phyloP scores from a whole-genome alignment of 371 early-diverging fungal genomes.

The Rhizopus microsporus region DNA sequence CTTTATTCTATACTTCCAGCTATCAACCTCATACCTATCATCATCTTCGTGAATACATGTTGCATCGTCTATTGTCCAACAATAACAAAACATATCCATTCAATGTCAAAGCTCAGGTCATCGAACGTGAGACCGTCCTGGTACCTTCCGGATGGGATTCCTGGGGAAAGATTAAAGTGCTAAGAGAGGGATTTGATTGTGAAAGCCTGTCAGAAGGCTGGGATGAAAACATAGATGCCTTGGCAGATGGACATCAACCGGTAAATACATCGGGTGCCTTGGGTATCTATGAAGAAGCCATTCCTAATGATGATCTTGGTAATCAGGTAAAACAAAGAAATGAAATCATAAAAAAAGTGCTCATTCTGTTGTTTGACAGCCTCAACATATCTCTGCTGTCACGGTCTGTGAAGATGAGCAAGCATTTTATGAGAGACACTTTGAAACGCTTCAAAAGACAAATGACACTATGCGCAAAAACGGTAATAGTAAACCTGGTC shows the following conservation, averaged over 20 bases:
- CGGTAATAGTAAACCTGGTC: slow-evolving; percentile 31
- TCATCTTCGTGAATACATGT: slow-evolving; percentile 79
- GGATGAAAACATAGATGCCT: slow-evolving; percentile 46
- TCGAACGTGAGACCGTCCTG: slow-evolving; percentile 86
- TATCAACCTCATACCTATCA: slow-evolving; percentile 78
- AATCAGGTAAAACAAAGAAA: slow-evolving; percentile 30
- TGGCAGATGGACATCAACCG: slow-evolving; percentile 33
- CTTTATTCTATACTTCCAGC: slow-evolving; percentile 89
- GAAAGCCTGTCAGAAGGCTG: slow-evolving; percentile 58
- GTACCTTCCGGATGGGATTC: slow-evolving; percentile 95
- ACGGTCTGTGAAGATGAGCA: slow-evolving; percentile 86
- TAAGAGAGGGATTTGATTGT: slow-evolving; percentile 77
- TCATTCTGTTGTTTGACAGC: slow-evolving; percentile 16
- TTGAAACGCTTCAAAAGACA: slow-evolving; percentile 64
- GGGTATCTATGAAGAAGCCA: slow-evolving; percentile 45
- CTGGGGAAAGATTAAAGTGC: slow-evolving; percentile 78
- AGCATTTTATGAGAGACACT: slow-evolving; percentile 77
- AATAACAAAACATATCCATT: slow-evolving; percentile 53
- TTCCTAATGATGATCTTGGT: slow-evolving; percentile 38
- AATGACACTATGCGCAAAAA: slow-evolving; percentile 16
- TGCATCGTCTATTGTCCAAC: slow-evolving; percentile 72
- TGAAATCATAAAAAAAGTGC: not conserved
- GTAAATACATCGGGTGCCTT: slow-evolving; percentile 27
- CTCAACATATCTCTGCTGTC: slow-evolving; percentile 42
- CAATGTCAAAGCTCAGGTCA: slow-evolving; percentile 71